Base-by-base conservation (phyloP, 176 grass and related monocot genomes). In the Oryza meridionalis region DNA sequence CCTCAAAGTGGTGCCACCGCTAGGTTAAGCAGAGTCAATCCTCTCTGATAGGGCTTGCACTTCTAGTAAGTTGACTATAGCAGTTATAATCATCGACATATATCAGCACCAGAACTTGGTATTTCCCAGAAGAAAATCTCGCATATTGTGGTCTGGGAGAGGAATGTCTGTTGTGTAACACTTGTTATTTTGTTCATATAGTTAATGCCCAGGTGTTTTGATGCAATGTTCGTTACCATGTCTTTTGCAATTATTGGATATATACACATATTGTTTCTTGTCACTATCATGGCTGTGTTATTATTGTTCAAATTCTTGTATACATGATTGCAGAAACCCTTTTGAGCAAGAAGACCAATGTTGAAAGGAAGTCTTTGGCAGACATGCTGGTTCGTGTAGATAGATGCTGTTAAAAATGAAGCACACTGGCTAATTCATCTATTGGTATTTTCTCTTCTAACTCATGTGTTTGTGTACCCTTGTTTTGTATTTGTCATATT, bases 361-460 rank as follows among this genome's bases (percentile, higher is more conserved):
- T 11, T 26, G 19, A 9, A 62, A 70, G 24, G 8, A 77, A 85
- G 73, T 77, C 11, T 43, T 70, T 70, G 24, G 64, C 82, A 45
- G 82, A 19, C 16, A 51, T 70, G n/a, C 75, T 83, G 70, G 70
- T 83, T 49, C 81, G 40, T 78, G 53, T 12, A 12, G 37, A 77
- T 8, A 78, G 82, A 14, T 29, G n/a, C 17, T 16, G 76, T 44
- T 42, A 71, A 37, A 68, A 16, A 12, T 84, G 62, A 84, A 67
- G 19, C 16, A 29, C 11, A 66, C 14, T 3, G 21, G n/a, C 47
- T 81, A 65, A 64, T 22, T 7, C 32, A 65, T 73, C 46, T 51
- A 68, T 37, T 49, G 31, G 31, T 67, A 84, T 47, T 76, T 65
- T 58, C 64, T 58, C 67, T 72, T 21, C n/a, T 29, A 14, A 7